Evolutionary conservation across 169 alveolate species (phyloP), one percentile per base, ranked within the genome.

Genomic region (Plasmodium gaboni): DNA sequence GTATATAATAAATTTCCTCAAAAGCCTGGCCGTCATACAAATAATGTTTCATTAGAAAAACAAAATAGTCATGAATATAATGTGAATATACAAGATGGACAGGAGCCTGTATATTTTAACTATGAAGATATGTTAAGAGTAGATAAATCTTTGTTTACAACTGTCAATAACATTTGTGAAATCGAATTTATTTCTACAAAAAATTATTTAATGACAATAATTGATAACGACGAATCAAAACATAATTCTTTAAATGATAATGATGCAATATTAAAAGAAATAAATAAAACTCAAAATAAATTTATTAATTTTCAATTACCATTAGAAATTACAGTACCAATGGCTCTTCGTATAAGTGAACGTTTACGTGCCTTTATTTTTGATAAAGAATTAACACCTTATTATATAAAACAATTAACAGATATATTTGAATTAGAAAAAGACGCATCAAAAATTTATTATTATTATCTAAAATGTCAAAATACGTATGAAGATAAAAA

Each of bases 301-400:
- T 8, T 2, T 17, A 9, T 26, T 51, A 12, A 24, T 42, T 72
- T 0, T 22, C 6, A 42, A 72, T 48, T 72, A 42, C 86, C 86
- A 19, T 72, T 53, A 5, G 86, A 72, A 60, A 24, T 72, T 51
- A 13, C 24, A 53, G 86, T 51, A 51, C 50, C 86, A 22, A 72
- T 72, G 86, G 86, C 70, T 51, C 69, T 72, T 26, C 19, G 86
- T 51, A 72, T 72, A 72, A 72, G 55, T 51, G 69, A 72, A 3
- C 86, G 86, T 19, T 32, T 72, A 15, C 12, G 42, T 26, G 86
- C 51, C 32, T 72, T 24, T 44, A n/a, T 42, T 44, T 51, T 72
- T 26, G 53, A n/a, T 38, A 55, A n/a, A n/a, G 15, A 26, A 12
- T 2, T 72, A 24, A 72, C 26, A 26, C 48, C 24, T 1, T 19